phyloP scores from a whole-genome alignment of 805 yeast species.

The Saccharomycopsis schoenii region DNA sequence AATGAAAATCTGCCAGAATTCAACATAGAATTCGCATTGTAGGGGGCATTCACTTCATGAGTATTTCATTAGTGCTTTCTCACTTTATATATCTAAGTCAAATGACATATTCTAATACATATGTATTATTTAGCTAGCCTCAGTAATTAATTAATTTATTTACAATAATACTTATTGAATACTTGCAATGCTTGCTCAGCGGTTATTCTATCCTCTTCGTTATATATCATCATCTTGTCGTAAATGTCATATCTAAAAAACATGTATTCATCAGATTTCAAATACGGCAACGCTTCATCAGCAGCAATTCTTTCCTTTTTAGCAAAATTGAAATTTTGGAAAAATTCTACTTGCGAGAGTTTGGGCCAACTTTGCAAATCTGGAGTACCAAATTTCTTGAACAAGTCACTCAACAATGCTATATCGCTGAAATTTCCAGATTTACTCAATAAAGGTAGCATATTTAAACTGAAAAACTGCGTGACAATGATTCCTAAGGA shows the following conservation, averaged over 20 bases:
- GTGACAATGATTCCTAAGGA: slow-evolving; percentile 53
- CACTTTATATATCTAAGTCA: too few relatives aligned
- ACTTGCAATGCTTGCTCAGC: slow-evolving; percentile 23
- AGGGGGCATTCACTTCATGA: too few relatives aligned
- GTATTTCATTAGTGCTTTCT: too few relatives aligned
- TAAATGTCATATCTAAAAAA: slow-evolving; percentile 23
- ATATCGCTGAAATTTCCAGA: slow-evolving; percentile 44
- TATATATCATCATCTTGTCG: slow-evolving; percentile 34
- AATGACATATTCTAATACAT: too few relatives aligned
- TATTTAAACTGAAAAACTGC: slow-evolving; percentile 35
- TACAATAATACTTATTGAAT: background rate
- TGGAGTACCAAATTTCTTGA: slow-evolving; percentile 58
- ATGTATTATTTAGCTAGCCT: too few relatives aligned
- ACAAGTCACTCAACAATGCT: slow-evolving; percentile 43
- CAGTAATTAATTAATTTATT: too few relatives aligned
- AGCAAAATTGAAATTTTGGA: slow-evolving; percentile 26
- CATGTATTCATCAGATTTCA: slow-evolving; percentile 20
- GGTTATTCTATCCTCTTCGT: slow-evolving; percentile 26
- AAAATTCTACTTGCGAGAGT: slow-evolving; percentile 29
- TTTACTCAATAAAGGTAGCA: slow-evolving; percentile 30
- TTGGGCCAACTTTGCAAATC: slow-evolving; percentile 34
- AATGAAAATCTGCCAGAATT: background rate
- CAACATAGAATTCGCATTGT: too few relatives aligned
- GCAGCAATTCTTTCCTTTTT: slow-evolving; percentile 20
- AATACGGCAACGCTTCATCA: slow-evolving; percentile 27